These are phyloP conservation scores for Populus euphratica DNA, from an alignment of 345 rosid genomes.

Conservation along the genomic window DNA sequence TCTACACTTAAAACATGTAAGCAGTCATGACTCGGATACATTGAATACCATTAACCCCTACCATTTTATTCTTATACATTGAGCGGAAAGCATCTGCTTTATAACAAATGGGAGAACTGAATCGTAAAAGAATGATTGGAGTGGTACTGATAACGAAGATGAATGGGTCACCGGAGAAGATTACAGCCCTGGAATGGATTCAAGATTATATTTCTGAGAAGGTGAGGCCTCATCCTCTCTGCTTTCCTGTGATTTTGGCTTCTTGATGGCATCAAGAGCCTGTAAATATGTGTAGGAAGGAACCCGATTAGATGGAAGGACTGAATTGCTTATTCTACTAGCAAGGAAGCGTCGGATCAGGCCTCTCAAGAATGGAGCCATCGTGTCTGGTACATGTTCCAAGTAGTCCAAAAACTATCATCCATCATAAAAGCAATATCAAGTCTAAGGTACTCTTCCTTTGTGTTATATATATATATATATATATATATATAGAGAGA, in stretches of 20 bases:
- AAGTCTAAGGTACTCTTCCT: no score
- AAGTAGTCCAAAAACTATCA: slow-evolving; percentile 85
- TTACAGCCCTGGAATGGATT: slow-evolving; percentile 89
- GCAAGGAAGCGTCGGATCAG: slow-evolving; percentile 92
- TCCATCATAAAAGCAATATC: slow-evolving; percentile 31
- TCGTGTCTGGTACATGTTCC: slow-evolving; percentile 88
- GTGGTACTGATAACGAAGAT: not conserved
- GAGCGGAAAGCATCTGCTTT: slow-evolving; percentile 1
- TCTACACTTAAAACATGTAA: not conserved
- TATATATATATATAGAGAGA: no score
- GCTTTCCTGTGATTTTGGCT: slow-evolving; percentile 49
- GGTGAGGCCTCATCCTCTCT: slow-evolving; percentile 45
- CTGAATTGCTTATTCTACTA: slow-evolving; percentile 85
- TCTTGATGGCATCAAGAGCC: slow-evolving; percentile 58
- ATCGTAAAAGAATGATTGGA: slow-evolving; percentile 14
- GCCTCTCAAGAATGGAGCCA: slow-evolving; percentile 93
- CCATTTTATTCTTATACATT: not conserved
- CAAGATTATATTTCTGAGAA: slow-evolving; percentile 72
- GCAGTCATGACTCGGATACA: not conserved
- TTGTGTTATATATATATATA: no score
- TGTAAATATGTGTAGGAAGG: slow-evolving; percentile 73
- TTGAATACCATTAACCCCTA: not conserved
- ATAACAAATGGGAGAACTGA: slow-evolving; percentile 3
- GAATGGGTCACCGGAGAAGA: slow-evolving; percentile 8
- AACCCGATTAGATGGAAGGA: slow-evolving; percentile 42